These are phyloP conservation scores for Alternaria hordeiaustralica DNA, from an alignment of 2,329 filamentous ascomycete species.

Conservation along the genomic window DNA sequence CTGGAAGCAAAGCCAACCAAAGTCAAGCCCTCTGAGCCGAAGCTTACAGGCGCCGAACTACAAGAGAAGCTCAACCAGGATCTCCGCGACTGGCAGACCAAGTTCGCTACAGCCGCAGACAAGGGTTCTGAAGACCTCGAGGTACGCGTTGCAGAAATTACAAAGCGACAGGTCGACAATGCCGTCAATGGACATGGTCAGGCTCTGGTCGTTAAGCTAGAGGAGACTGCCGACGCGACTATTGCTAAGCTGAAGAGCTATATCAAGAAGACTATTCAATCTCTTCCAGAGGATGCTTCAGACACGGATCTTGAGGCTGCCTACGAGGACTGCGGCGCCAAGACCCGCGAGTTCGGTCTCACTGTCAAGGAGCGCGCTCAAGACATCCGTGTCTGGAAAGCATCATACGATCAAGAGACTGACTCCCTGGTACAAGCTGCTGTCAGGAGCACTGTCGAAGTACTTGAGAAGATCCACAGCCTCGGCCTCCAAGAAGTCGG, in stretches of 20 bases:
- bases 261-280: slow-evolving; percentile 63
- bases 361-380: slow-evolving; percentile 79
- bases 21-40: slow-evolving; percentile 26
- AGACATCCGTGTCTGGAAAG: slow-evolving; percentile 77
- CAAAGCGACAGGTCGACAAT: slow-evolving; percentile 70
- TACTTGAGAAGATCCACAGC: slow-evolving; percentile 81
- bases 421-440: slow-evolving; percentile 72
- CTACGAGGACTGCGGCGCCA: slow-evolving; percentile 59
- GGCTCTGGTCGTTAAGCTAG: slow-evolving; percentile 70
- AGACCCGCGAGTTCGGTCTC: slow-evolving; percentile 71
- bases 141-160: slow-evolving; percentile 71
- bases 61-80: slow-evolving; percentile 75
- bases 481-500: slow-evolving; percentile 89
- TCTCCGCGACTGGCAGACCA: slow-evolving; percentile 83
- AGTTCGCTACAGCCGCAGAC: slow-evolving; percentile 84
- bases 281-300: slow-evolving; percentile 65
- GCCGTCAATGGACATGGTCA: slow-evolving; percentile 71
- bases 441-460: slow-evolving; percentile 80
- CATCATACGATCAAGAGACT: slow-evolving; percentile 73
- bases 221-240: slow-evolving; percentile 69
- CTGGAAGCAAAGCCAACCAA: slow-evolving; percentile 20
- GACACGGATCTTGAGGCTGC: slow-evolving; percentile 60
- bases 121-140: slow-evolving; percentile 77
- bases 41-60: slow-evolving; percentile 48
- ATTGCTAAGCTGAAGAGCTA: slow-evolving; percentile 69